A percentile compares a stretch with the other conserved stretches of the same genome.
phyloP scores from a whole-genome alignment of 2,329 filamentous ascomycete genomes.

The Epichloe gansuensis region DNA sequence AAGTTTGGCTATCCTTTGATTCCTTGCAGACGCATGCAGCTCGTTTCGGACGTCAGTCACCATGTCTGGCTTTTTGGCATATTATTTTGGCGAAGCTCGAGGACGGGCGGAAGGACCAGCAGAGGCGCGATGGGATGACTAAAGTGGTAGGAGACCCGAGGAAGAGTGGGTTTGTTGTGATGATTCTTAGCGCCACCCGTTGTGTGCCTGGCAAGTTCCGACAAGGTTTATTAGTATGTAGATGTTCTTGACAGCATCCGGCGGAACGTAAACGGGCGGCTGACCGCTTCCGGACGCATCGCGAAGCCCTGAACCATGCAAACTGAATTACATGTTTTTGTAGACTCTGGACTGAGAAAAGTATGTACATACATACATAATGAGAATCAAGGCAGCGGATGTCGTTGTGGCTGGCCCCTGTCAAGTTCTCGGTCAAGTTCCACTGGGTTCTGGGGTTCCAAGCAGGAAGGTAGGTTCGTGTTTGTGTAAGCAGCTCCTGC shows the following conservation, averaged over 20 bases:
- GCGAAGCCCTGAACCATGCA: background rate
- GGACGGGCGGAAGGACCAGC: too few species aligned
- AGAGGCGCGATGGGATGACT: background rate
- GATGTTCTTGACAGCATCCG: background rate
- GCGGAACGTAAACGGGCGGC: background rate
- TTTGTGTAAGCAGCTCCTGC: background rate
- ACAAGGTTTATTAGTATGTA: background rate
- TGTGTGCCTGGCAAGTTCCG: conserved; percentile 2
- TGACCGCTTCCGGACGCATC: background rate
- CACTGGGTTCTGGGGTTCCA: too few species aligned
- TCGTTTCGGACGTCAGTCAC: too few species aligned
- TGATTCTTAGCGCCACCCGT: background rate
- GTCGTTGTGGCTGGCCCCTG: background rate
- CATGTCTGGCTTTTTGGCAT: too few species aligned
- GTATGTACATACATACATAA: too few species aligned
- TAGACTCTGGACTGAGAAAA: background rate
- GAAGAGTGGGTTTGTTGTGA: background rate
- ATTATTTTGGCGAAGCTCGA: too few species aligned
- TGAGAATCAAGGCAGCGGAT: background rate
- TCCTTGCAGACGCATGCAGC: too few species aligned
- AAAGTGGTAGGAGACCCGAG: background rate
- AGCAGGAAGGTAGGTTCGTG: background rate
- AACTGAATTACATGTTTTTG: too few species aligned
- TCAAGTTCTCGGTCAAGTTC: too few species aligned
- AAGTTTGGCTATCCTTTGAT: too few species aligned